Evolutionary conservation across 805 yeast species (phyloP), one percentile per base, ranked within the genome.

Genomic region (Barnettozyma siamensis): DNA sequence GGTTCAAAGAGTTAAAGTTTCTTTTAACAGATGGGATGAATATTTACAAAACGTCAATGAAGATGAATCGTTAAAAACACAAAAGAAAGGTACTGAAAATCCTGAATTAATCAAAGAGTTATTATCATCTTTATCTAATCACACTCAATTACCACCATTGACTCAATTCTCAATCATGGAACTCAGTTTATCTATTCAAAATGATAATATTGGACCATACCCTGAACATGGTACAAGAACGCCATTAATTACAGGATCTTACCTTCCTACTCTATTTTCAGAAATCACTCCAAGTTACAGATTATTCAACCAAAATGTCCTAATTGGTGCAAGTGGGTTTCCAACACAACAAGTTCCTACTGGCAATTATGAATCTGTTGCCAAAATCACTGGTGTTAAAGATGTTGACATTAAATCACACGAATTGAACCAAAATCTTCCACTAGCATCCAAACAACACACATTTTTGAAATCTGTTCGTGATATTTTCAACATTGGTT

Each of bases 1-100:
- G 44, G 75, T 86, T 48, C 80, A 75, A 50, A 72, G 86, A 37
- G 77, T 88, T 4, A 72, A 76, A 43, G 78, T 80, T 40, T 83
- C 94, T 0, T 79, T 88, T 54, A 76, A 72, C 42, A 78, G 93
- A 55, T 91, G 98, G 98, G 76, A 80, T 48, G 85, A 78, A 32
- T 86, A 83, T 58, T 61, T 83, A 34, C 61, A 64, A 16, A 67
- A 67, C 35, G 69, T 79, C 30, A 56, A 65, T 16, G 73, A 78
- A 49, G 66, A 66, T 28, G 64, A 63, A 11, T 54, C 38, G 43
- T 55, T 19, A 35, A 50, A 18, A 55, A 52, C 9, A 53, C 51
- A 37, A 47, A 60, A 9, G 45, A 15, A 33, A 8, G 45, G 41
- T 15, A 23, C n/a, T 4, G 54, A 48, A 18, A 44, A 48, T 33